Conservation (phyloP, 2,329 filamentous ascomycete genomes). For the Ceratocystis harringtonii region DNA sequence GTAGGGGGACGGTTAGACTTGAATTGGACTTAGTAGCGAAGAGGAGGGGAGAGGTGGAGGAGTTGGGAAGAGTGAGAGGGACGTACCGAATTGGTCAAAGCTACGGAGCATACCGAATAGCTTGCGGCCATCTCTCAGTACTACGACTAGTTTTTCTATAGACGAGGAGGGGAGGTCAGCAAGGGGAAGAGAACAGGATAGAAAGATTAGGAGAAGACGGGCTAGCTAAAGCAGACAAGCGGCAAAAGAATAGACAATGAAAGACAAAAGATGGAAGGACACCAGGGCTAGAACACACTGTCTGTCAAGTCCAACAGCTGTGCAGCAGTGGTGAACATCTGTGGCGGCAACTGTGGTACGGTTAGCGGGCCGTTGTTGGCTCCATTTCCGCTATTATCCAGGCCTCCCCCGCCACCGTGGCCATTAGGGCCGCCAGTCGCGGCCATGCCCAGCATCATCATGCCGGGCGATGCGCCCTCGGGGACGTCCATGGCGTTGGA, state of each 20-base stretch:
- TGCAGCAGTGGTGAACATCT: slow-evolving; percentile 97
- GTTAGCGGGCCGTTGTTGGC: slow-evolving; percentile 31
- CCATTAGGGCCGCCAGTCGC: slow-evolving; percentile 21
- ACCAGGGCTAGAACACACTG: slow-evolving; percentile 43
- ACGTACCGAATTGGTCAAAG: slow-evolving; percentile 93
- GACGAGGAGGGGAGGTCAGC: background rate
- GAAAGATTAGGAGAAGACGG: background rate
- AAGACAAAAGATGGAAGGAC: background rate
- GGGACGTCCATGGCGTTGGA: slow-evolving; percentile 7
- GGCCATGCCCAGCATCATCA: slow-evolving; percentile 14
- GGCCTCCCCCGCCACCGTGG: background rate
- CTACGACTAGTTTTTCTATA: slow-evolving; percentile 84
- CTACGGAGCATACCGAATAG: slow-evolving; percentile 81
- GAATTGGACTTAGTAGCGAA: slow-evolving; percentile 36
- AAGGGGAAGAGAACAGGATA: background rate
- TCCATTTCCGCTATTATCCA: background rate
- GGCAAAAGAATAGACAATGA: background rate
- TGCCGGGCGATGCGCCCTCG: slow-evolving; percentile 6
- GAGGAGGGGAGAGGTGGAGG: background rate
- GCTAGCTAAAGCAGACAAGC: background rate
- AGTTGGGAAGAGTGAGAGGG: slow-evolving; percentile 14
- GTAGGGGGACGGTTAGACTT: background rate
- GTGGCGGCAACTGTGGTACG: slow-evolving; percentile 57
- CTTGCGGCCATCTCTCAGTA: slow-evolving; percentile 85
- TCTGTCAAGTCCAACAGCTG: slow-evolving; percentile 93